Evolutionary conservation across 106 monocot genomes (phyloP), one percentile per base, ranked within the genome.

Genomic region (Hemerocallis citrina): DNA sequence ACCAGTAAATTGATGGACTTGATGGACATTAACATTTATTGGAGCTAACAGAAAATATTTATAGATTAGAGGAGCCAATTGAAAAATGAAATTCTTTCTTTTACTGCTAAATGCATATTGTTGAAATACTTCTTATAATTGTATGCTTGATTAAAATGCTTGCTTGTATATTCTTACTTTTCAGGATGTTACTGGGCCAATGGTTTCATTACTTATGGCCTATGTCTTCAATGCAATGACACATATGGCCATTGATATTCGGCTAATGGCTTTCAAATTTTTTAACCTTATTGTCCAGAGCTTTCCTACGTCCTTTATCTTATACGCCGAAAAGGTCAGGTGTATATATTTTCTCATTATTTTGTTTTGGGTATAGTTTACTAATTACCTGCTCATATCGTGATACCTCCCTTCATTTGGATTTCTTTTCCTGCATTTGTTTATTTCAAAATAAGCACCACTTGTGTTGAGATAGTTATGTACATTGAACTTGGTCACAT

Each of bases 171-270:
- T 3, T 67, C 6, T 38, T 51, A 33, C 51, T 70, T 32, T 36
- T 55, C 68, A 86, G 86, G 86, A 82, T 4, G 62, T 65, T 41
- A 55, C 57, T 29, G 62, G 61, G 19, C 58, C 75, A 6, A 52
- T 74, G 15, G 71, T 86, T 31, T 78, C 83, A 45, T 68, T 87
- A 22, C 45, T 89, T 56, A 81, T 96, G 86, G 81, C 75, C 10
- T 87, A 90, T 72, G 73, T 90, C 24, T 84, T 96, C 52, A 87
- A 84, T 87, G 95, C 86, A 50, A 96, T 90, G 90, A 81, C 95
- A 31, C 86, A 96, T 68, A 70, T 96, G 34, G 68, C 72, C 0
- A 44, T 90, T 64, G 90, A 90, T 66, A 79, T 90, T 59, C 86
- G 86, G 10, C 65, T 96, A 21, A 83, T 70, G 70, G 86, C 86